Base-by-base conservation (phyloP, 441 rosid genomes). In the Manihot esculenta region DNA sequence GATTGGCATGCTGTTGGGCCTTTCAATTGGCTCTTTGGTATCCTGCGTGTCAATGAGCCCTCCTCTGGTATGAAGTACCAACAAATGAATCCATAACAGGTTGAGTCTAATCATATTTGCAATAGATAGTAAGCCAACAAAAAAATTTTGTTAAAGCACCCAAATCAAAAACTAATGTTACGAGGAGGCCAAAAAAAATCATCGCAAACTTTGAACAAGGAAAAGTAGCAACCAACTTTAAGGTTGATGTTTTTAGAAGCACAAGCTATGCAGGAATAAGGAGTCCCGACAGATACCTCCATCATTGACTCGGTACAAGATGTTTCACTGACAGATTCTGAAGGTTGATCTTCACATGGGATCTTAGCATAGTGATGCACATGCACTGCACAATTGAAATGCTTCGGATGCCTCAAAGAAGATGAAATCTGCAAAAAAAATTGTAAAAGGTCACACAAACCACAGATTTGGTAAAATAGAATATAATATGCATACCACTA, bases 241-340 rank as follows among this genome's bases (percentile, higher is more conserved):
- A 42, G 66, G 15, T 42, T 62, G 60, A 12, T 56, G 60, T 17
- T 56, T 38, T 20, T 56, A 6, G 11, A 42, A 62, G 48, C 23
- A 24, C 18, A 72, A 66, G 27, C 50, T 64, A 41, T 33, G 53
- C 17, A 70, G 24, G 35, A 2, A 59, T 27, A 27, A 51, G 21
- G 26, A 55, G 61, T 20, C 48, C 42, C 56, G 62, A 58, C 54
- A 63, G 27, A 69, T 82, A 89, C 95, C 92, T 89, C 78, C 55
- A 61, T 48, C 21, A 64, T 66, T 54, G 83, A 80, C 69, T 81
- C 82, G 41, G 72, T 47, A 62, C 66, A 75, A 74, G 84, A 82
- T 35, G 81, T 70, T 71, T 85, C 87, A 62, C 76, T 63, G 48
- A 77, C 77, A 65, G 85, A 79, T 62, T 81, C 84, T 59, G 72